A percentile compares a stretch with the other conserved stretches of the same genome.
phyloP scores from a whole-genome alignment of 805 yeast genomes.

The Candida broadrunensis region DNA sequence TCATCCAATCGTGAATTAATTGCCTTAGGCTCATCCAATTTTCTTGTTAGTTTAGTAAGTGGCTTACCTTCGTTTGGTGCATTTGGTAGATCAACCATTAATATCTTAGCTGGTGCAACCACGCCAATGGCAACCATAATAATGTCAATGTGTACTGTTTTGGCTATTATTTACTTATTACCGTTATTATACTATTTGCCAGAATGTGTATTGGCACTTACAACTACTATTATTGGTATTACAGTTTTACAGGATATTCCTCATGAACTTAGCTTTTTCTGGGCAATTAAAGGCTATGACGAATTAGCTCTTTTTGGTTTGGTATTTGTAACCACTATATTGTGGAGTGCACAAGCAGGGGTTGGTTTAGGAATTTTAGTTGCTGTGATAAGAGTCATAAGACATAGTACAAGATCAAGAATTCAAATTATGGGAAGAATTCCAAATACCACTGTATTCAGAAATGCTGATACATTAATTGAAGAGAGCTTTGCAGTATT shows the following conservation, averaged over 20 bases:
- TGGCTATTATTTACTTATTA: conserved; percentile 22
- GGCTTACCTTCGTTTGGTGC: conserved; percentile 37
- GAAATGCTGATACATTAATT: conserved; percentile 66
- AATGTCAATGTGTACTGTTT: conserved; percentile 25
- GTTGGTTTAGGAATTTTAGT: conserved; percentile 31
- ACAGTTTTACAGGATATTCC: conserved; percentile 45
- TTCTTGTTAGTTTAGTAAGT: conserved; percentile 24
- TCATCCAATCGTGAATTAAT: conserved; percentile 31
- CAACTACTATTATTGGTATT: conserved; percentile 44
- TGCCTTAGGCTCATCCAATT: conserved; percentile 29
- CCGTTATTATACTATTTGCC: conserved; percentile 24
- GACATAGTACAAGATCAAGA: conserved; percentile 76
- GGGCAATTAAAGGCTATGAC: conserved; percentile 26
- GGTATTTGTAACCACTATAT: conserved; percentile 23
- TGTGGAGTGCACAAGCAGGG: conserved; percentile 40
- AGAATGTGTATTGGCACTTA: conserved; percentile 31
- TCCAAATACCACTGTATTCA: conserved; percentile 44
- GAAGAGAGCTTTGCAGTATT: conserved; percentile 28
- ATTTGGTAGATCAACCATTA: conserved; percentile 32
- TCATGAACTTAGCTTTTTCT: conserved; percentile 29
- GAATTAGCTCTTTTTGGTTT: conserved; percentile 22
- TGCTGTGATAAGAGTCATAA: conserved; percentile 43
- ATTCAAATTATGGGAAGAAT: conserved; percentile 76
- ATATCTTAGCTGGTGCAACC: conserved; percentile 45
- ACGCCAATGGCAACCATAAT: conserved; percentile 38